Evolutionary conservation across 2,329 filamentous ascomycete species (phyloP), one percentile per base, ranked within the genome.

Genomic region (Berkeleyomyces rouxiae): DNA sequence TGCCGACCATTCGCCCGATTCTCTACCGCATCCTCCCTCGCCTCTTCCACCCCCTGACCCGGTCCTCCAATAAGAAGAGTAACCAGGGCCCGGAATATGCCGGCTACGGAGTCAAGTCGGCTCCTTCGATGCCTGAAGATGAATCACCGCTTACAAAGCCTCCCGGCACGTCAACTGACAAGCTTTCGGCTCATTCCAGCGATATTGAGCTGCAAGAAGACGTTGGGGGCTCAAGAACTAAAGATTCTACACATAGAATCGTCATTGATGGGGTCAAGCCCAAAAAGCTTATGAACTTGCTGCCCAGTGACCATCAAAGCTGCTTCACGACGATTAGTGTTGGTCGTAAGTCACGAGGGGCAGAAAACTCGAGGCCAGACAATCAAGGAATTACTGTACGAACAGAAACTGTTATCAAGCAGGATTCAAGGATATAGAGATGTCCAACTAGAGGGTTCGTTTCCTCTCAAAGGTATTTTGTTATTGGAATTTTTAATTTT

Each of bases 21-120:
- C 59, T 69, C 40, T 67, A 68, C 44, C 69, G 68, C 36, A 58
- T 67, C 55, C 68, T 70, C 58, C 69, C 69, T n/a, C 63, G 65
- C 33, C 63, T 70, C 42, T 64, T 64, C 59, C 47, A 59, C 16
- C 63, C 63, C 3, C 60, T 58, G n/a, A 13, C 46, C n/a, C 62
- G 58, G n/a, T 60, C 57, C 7, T 59, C 53, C 37, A 36, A 4
- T 23, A 37, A 40, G 23, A 61, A 51, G 59, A 33, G 23, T 9
- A 16, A 31, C 11, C 40, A 39, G 33, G 39, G 33, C 39, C 61
- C 49, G 31, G 58, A 53, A 37, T 64, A 64, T 39, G 43, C 58
- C 5, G 13, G 63, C 5, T 57, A 64, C 59, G 13, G 44, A 11
- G 2, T 46, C 11, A 49, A 51, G 36, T 61, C 63, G 4, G 37